Evolutionary conservation across 768 basidiomycete genomes (phyloP), one percentile per base, ranked within the genome.

Genomic region (Termitomyces sp.): DNA sequence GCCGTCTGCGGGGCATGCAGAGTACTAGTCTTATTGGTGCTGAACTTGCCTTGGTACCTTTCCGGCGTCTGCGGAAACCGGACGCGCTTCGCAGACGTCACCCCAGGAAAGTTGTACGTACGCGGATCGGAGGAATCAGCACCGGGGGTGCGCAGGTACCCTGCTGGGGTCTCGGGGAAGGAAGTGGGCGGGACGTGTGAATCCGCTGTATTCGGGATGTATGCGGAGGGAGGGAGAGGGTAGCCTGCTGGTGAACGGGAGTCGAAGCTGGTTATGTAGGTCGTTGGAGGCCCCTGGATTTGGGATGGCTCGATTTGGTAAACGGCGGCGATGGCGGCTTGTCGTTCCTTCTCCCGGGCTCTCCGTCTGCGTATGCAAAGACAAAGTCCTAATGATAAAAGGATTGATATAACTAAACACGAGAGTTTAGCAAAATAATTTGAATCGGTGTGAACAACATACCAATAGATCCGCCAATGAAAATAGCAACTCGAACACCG

Each of bases 281-380:
- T 59, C 16, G 61, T 56, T 39, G 60, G 56, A 23, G 63, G 63
- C 2, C 60, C 61, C 18, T 63, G 56, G 9, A 64, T 58, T 42
- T 63, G 63, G 5, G 58, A 56, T 7, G 63, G 53, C 13, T 64
- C 63, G 9, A 63, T 58, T 29, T 64, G 59, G 41, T 64, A 63
- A 36, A 64, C 61, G 20, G 54, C 41, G 22, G 58, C 58, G 22
- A 60, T 60, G 25, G 58, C 58, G 11, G 53, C 58, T 48, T 54
- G 55, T 27, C 53, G 53, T 3, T 54, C 47, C 35, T 53, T 45
- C 36, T 56, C 50, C 27, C 47, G 55, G 18, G 42, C 13, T 29
- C 58, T 56, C 36, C 60, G 52, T 15, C 54, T 44, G n/a, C 60
- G 47, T 7, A 59, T 35, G 11, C 53, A 50, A n/a, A 63, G 23